Base-by-base conservation (phyloP, 1,284 basidiomycete genomes). In the Trichosporon faecale region DNA sequence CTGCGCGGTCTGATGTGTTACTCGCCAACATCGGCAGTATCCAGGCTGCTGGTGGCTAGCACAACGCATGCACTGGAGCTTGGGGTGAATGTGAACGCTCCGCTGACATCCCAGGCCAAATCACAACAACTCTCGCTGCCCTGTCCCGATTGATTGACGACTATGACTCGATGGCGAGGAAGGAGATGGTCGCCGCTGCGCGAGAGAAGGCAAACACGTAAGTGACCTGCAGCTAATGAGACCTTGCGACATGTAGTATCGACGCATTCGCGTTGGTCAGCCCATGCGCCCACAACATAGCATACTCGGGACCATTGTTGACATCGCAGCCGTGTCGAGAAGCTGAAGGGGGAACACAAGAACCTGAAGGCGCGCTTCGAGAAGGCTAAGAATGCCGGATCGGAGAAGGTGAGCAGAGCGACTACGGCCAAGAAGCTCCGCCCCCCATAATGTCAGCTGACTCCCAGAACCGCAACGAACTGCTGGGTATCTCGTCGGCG, bases 121-220 rank as follows among this genome's bases (percentile, higher is more conserved):
- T 98, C 84, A 92, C 92, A 40, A 94, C 95, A 31, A 94, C 93
- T 16, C 86, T 98, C 21, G 88, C 93, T n/a, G 94, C 93, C 1
- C 90, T 98, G 86, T 90, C 92, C 68, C 86, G 95, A 68, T 93
- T 95, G 68, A 90, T 97, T 73, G 94, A 97, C 76, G 95, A 98
- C 79, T 98, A 96, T 79, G 95, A 97, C 78, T 91, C 92, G 12
- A 94, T 98, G 92, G 93, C 92, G 0, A 92, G 91, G 85, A 88
- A 94, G 74, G 95, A 98, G 82, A 93, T 97, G 78, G 92, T 96
- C 67, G 93, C 93, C 76, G 90, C 91, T 52, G 96, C 96, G 84
- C 89, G 94, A 80, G 94, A 96, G 85, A 98, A 98, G 84, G 95
- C 94, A 0, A 87, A 91, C 80, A 91, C 92, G 93, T 95, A 78